Evolutionary conservation across 177 flowering plant genomes (phyloP), one percentile per base, ranked within the genome.

Genomic region (Telopea speciosissima): DNA sequence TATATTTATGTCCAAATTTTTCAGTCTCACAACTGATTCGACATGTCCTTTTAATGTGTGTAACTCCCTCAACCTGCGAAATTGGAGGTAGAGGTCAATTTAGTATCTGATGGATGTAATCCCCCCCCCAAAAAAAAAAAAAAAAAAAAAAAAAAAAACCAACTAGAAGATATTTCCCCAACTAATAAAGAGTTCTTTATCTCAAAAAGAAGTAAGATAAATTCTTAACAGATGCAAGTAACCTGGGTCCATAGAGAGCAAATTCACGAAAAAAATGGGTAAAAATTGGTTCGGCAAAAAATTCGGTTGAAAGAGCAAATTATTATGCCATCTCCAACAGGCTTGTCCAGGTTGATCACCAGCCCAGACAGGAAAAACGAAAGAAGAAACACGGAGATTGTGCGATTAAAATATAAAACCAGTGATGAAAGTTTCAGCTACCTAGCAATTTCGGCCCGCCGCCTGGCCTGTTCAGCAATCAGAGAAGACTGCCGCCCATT

Each of bases 371-470:
- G 54, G 49, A 13, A 12, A 49, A 49, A 9, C 7, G 4, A 28
- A 49, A 49, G 13, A 49, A 49, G 13, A 19, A 13, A 49, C 17
- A 49, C 54, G 8, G 13, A 16, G 54, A 49, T 5, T 49, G 5
- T 36, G 40, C 40, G 3, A 36, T 36, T 16, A 58, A 21, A 5
- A 19, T 1, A 3, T 5, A 63, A 26, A 22, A 28, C n/a, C 12
- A 68, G 56, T 68, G 60, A 4, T 60, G 40, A 26, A 40, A 74
- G 58, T 59, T 17, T 65, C 28, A 26, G 40, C 17, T 81, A 92
- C 96, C 97, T 92, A 77, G 96, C 89, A 71, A 92, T 90, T 81
- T 92, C 97, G 19, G 97, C 97, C 61, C 97, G 96, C 24, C 93
- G 79, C 70, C 76, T 81, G 49, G 97, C 91, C 74, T 90, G 90